These are phyloP conservation scores for Globisporangium uncinulatum DNA, from an alignment of 352 stramenopile genomes.

Conservation along the genomic window DNA sequence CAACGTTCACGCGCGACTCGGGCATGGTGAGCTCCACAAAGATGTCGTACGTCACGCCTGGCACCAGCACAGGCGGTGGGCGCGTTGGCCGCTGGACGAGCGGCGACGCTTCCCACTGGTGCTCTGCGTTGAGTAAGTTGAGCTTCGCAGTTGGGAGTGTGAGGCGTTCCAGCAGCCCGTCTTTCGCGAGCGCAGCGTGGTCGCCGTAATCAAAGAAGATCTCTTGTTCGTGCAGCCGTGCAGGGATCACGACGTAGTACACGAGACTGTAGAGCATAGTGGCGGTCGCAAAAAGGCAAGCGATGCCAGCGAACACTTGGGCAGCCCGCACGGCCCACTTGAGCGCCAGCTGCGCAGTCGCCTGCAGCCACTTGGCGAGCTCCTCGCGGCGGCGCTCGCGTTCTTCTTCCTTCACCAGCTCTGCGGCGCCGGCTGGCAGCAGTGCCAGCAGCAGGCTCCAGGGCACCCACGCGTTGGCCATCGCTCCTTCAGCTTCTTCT, in stretches of 20 bases:
- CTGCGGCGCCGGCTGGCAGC: constrained; percentile 35
- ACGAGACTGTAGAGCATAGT: constrained; percentile 61
- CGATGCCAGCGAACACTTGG: constrained; percentile 28
- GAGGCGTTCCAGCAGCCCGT: neutral
- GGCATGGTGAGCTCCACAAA: constrained; percentile 68
- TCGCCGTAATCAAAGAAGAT: constrained; percentile 72
- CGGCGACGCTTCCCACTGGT: constrained; percentile 51
- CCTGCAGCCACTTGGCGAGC: constrained; percentile 19
- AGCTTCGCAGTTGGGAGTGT: constrained; percentile 43
- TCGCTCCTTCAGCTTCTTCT: neutral
- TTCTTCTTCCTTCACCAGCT: constrained; percentile 40
- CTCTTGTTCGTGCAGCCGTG: constrained; percentile 68
- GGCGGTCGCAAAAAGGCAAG: constrained; percentile 44
- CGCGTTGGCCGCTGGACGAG: constrained; percentile 16
- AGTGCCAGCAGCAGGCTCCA: constrained; percentile 51
- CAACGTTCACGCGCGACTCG: constrained; percentile 50
- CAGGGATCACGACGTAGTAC: constrained; percentile 78
- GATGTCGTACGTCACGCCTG: constrained; percentile 74
- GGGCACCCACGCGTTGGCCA: constrained; percentile 27
- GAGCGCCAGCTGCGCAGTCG: constrained; percentile 27
- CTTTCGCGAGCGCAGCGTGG: constrained; percentile 29
- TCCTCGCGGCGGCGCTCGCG: constrained; percentile 42
- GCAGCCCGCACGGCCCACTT: constrained; percentile 28
- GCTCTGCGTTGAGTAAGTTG: constrained; percentile 42
- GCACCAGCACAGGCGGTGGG: constrained; percentile 34